phyloP scores from a whole-genome alignment of 2,329 filamentous ascomycete genomes.

The Ascomycota sp. region DNA sequence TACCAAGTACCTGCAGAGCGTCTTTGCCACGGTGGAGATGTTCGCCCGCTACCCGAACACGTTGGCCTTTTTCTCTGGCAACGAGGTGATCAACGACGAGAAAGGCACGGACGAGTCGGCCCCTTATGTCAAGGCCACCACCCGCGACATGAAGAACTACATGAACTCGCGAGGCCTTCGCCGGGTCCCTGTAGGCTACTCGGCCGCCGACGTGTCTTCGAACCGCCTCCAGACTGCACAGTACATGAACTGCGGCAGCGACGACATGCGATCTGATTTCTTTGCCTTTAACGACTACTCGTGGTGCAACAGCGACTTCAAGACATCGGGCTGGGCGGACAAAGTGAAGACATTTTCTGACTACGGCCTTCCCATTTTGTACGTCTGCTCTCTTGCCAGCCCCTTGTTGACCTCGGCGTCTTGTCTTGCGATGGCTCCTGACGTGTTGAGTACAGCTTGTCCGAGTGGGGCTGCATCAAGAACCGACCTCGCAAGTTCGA shows the following conservation, averaged over 20 bases:
- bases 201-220: constrained; percentile 55
- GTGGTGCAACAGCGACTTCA: constrained; percentile 55
- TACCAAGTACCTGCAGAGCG: constrained; percentile 54
- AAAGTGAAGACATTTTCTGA: constrained; percentile 75
- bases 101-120: constrained; percentile 40
- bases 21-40: constrained; percentile 73
- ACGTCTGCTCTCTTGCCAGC: constrained; percentile 5
- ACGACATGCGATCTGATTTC: constrained; percentile 69
- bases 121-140: constrained; percentile 57
- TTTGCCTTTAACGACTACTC: constrained; percentile 82
- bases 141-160: constrained; percentile 54
- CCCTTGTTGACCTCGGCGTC: neutral
- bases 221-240: constrained; percentile 71
- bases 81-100: constrained; percentile 54
- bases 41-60: constrained; percentile 72
- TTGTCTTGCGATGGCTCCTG: neutral
- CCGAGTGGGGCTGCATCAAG: constrained; percentile 76
- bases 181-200: constrained; percentile 52
- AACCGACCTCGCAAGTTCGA: constrained; percentile 55
- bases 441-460: constrained; percentile 30
- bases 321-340: constrained; percentile 54
- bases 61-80: constrained; percentile 64
- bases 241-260: constrained; percentile 84
- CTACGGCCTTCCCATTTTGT: constrained; percentile 74
- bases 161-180: constrained; percentile 39